These are phyloP conservation scores for Acmispon strigosus DNA, from an alignment of 306 rosid genomes.

Conservation along the genomic window DNA sequence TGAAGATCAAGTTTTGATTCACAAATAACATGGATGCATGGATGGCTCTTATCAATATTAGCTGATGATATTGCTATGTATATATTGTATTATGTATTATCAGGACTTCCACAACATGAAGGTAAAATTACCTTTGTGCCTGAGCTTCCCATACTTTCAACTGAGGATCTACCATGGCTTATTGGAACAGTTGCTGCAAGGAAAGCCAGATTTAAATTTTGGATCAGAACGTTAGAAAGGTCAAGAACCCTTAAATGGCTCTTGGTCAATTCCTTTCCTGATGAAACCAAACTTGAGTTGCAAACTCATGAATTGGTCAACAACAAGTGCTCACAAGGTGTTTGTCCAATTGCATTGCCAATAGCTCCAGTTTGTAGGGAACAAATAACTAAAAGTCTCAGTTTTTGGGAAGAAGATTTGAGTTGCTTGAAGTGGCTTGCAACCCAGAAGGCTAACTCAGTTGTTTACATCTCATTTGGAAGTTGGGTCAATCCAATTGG, in stretches of 20 bases:
- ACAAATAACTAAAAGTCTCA: constrained; percentile 20
- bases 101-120: constrained; percentile 55
- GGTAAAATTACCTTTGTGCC: constrained; percentile 32
- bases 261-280: constrained; percentile 56
- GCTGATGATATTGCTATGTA: neutral
- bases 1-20: too few relatives aligned
- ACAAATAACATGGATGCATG: too few relatives aligned
- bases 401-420: constrained; percentile 73
- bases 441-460: constrained; percentile 32
- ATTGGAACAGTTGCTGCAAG: constrained; percentile 56
- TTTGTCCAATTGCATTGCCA: constrained; percentile 24
- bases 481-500: constrained; percentile 87
- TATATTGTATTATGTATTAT: too few relatives aligned
- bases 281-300: constrained; percentile 29
- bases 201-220: constrained; percentile 68
- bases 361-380: constrained; percentile 40
- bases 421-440: constrained; percentile 66
- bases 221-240: constrained; percentile 69
- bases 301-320: neutral
- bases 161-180: constrained; percentile 78
- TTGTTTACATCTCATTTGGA: constrained; percentile 75
- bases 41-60: neutral
- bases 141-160: constrained; percentile 38
- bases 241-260: constrained; percentile 49
- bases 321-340: neutral